A percentile compares a stretch with the other conserved stretches of the same genome.
These are phyloP conservation scores for Hibiscus tridactylites DNA, from an alignment of 345 rosid species.

Conservation along the genomic window DNA sequence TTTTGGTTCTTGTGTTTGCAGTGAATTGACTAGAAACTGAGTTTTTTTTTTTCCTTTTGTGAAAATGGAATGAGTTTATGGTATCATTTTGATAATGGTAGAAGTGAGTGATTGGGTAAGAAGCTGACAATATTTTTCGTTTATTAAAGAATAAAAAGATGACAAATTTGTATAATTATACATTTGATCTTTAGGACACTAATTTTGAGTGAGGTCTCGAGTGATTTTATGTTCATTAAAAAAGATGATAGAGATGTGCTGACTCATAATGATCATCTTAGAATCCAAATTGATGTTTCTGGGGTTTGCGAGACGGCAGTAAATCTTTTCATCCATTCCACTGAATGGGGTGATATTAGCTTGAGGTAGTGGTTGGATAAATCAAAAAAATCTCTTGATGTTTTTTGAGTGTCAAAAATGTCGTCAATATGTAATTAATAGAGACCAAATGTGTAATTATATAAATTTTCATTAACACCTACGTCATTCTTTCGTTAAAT, in stretches of 20 bases:
- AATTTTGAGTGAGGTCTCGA: constrained; percentile 20
- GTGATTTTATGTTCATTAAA: constrained; percentile 32
- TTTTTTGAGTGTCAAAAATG: constrained; percentile 42
- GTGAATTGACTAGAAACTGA: constrained; percentile 13
- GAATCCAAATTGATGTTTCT: constrained; percentile 42
- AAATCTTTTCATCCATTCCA: constrained; percentile 42
- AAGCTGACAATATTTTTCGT: constrained; percentile 29
- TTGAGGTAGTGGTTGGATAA: constrained; percentile 93
- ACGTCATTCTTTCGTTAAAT: no score
- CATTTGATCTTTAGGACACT: no score
- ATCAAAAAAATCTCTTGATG: constrained; percentile 58
- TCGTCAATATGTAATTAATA: no score
- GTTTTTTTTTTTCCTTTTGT: background rate
- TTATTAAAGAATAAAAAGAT: no score
- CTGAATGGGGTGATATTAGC: constrained; percentile 85
- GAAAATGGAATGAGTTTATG: constrained; percentile 34
- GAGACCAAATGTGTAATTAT: no score
- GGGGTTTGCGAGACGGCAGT: constrained; percentile 35
- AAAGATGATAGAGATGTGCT: constrained; percentile 32
- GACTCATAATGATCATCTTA: constrained; percentile 39
- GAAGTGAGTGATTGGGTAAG: constrained; percentile 23
- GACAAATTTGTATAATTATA: no score
- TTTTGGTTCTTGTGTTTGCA: constrained; percentile 11
- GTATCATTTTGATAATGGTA: constrained; percentile 33
- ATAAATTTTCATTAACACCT: no score